Evolutionary conservation across 495 filamentous ascomycete species (phyloP).

Genomic region (Pyrenopolyporus hunteri): DNA sequence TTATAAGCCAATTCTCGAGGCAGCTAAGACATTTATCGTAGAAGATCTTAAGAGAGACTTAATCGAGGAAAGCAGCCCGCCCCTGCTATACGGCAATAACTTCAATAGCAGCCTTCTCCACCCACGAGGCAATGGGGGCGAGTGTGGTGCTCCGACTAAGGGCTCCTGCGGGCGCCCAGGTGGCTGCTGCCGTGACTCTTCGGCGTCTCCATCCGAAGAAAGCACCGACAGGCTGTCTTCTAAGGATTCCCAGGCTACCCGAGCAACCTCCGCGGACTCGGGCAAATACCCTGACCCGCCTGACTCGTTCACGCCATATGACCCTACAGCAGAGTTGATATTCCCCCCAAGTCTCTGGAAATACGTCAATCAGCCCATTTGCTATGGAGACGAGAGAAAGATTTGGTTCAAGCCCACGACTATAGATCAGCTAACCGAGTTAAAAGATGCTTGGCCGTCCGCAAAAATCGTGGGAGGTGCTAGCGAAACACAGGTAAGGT

Average conservation of each 20-base stretch:
- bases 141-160: slow-evolving; percentile 49
- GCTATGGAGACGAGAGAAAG: slow-evolving; percentile 82
- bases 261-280: slow-evolving; percentile 21
- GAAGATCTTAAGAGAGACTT: slow-evolving; percentile 48
- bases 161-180: slow-evolving; percentile 56
- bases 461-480: slow-evolving; percentile 85
- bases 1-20: slow-evolving; percentile 84
- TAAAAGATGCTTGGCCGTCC: slow-evolving; percentile 77
- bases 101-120: slow-evolving; percentile 46
- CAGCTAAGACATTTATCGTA: slow-evolving; percentile 68
- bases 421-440: slow-evolving; percentile 75
- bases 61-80: slow-evolving; percentile 47
- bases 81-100: slow-evolving; percentile 58
- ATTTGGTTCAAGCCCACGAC: slow-evolving; percentile 82
- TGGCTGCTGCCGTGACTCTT: slow-evolving; percentile 47
- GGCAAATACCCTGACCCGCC: slow-evolving; percentile 61
- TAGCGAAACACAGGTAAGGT: slow-evolving; percentile 72
- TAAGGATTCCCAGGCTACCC: slow-evolving; percentile 5
- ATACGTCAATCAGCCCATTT: slow-evolving; percentile 72
- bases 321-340: slow-evolving; percentile 81
- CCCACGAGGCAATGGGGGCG: slow-evolving; percentile 58
- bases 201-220: slow-evolving; percentile 23
- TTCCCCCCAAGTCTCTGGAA: slow-evolving; percentile 77
- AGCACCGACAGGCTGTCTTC: slow-evolving; percentile 19
- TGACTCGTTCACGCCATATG: slow-evolving; percentile 77